Evolutionary conservation across 2,329 filamentous ascomycete genomes (phyloP).

Genomic region (Colletotrichum ledebouriae): DNA sequence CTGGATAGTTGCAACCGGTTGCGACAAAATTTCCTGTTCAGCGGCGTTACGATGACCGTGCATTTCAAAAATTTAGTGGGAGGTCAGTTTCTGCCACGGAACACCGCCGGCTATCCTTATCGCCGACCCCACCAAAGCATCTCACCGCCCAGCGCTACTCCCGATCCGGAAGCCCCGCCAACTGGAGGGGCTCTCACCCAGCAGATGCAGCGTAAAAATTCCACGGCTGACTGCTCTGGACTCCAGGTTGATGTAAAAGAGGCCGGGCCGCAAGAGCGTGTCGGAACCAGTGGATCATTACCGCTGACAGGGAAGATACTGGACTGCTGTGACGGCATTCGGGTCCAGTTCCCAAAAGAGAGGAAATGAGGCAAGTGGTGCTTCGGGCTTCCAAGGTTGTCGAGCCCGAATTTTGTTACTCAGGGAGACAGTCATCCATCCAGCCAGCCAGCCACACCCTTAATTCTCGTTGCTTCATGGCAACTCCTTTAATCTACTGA

Average conservation of each 20-base stretch:
- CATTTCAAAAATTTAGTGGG: conserved; percentile 45
- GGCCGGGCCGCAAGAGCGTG: conserved; percentile 7
- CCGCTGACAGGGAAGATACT: conserved; percentile 17
- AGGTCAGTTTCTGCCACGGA: conserved; percentile 37
- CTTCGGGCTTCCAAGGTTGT: conserved; percentile 23
- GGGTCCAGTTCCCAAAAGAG: neutral
- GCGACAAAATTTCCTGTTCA: conserved; percentile 38
- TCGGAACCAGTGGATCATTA: conserved; percentile 30
- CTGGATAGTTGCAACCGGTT: conserved; percentile 13
- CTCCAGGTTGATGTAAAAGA: no score
- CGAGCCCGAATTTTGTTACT: neutral
- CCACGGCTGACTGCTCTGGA: no score
- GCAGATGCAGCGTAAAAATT: neutral
- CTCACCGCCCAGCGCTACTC: conserved; percentile 34
- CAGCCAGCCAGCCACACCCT: neutral
- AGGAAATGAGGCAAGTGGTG: neutral
- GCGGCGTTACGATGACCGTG: conserved; percentile 14
- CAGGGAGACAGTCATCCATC: conserved; percentile 11
- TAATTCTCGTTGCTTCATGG: neutral
- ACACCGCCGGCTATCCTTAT: conserved; percentile 39
- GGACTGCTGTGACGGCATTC: neutral
- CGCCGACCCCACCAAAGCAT: conserved; percentile 3
- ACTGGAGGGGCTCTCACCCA: conserved; percentile 9
- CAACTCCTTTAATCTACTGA: no score
- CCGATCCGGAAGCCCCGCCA: conserved; percentile 26